Evolutionary conservation across 2,329 filamentous ascomycete genomes (phyloP).

Genomic region (Colletotrichum sp.): DNA sequence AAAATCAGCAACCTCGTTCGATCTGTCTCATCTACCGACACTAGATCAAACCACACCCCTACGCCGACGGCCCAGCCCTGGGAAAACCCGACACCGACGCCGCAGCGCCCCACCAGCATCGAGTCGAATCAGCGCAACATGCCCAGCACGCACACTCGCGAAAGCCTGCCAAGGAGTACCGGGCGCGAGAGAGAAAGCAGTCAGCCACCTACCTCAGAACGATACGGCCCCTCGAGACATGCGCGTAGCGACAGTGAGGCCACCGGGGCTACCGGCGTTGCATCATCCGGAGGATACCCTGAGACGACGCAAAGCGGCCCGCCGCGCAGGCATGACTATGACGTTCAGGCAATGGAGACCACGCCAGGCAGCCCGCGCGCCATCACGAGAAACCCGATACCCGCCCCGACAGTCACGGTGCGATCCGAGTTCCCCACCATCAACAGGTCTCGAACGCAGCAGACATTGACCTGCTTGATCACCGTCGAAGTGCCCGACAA

Average conservation of each 20-base stretch:
- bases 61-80: slow-evolving; percentile 71
- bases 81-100: slow-evolving; percentile 64
- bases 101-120: slow-evolving; percentile 57
- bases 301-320: slow-evolving; percentile 75
- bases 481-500: slow-evolving; percentile 93
- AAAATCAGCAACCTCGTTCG: slow-evolving; percentile 95
- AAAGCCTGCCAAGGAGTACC: slow-evolving; percentile 43
- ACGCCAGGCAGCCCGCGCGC: slow-evolving; percentile 76
- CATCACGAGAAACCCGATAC: slow-evolving; percentile 84
- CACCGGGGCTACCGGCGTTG: slow-evolving; percentile 74
- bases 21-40: slow-evolving; percentile 74
- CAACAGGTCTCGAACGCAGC: slow-evolving; percentile 89
- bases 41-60: slow-evolving; percentile 55
- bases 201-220: slow-evolving; percentile 50
- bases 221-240: slow-evolving; percentile 58
- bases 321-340: slow-evolving; percentile 86
- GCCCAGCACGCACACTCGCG: slow-evolving; percentile 37
- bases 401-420: slow-evolving; percentile 88
- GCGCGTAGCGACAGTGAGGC: slow-evolving; percentile 79
- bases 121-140: slow-evolving; percentile 41
- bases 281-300: slow-evolving; percentile 81
- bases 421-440: slow-evolving; percentile 97
- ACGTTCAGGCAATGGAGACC: slow-evolving; percentile 95
- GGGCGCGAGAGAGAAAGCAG: slow-evolving; percentile 50
- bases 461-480: slow-evolving; percentile 91